Conservation (phyloP, 805 yeast species). For the Candida incommunis region DNA sequence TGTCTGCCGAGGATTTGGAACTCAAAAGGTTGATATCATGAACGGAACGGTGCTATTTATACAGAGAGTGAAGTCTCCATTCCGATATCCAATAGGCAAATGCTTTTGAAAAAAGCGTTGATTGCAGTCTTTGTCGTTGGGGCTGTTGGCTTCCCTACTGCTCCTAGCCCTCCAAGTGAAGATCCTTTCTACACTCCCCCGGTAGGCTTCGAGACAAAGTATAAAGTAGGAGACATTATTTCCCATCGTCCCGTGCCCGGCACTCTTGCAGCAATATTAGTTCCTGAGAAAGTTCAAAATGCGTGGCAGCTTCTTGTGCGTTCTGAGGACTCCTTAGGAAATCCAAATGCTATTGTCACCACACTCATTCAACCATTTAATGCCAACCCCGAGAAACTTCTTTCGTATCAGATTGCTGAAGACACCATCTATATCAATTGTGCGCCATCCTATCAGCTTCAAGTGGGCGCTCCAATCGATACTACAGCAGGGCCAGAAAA, state of each 20-base stretch:
- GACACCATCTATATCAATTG: constrained; percentile 12
- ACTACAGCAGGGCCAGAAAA: constrained; percentile 4
- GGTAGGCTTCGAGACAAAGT: constrained; percentile 7
- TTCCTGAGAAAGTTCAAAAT: constrained; percentile 3
- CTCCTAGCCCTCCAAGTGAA: constrained; percentile 7
- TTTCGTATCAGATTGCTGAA: constrained; percentile 13
- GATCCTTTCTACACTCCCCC: constrained; percentile 12
- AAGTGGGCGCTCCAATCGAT: constrained; percentile 6
- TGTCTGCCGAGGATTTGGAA: too few relatives aligned
- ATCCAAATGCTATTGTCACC: constrained; percentile 16
- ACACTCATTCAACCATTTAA: constrained; percentile 15
- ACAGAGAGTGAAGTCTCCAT: too few relatives aligned
- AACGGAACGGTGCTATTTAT: too few relatives aligned
- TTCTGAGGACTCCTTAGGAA: constrained; percentile 14
- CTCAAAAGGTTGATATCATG: too few relatives aligned
- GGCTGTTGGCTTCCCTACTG: too few relatives aligned
- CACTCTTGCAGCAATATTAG: constrained; percentile 5
- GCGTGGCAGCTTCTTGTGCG: constrained; percentile 15
- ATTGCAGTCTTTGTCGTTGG: too few relatives aligned
- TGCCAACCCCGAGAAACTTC: constrained; percentile 6
- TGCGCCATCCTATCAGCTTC: constrained; percentile 12
- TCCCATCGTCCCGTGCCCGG: constrained; percentile 1
- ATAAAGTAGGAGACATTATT: constrained; percentile 3
- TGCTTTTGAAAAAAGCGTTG: too few relatives aligned
- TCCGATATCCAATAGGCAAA: too few relatives aligned